Evolutionary conservation across 2,329 filamentous ascomycete genomes (phyloP), one percentile per base, ranked within the genome.

Genomic region (Penicillium paneum): DNA sequence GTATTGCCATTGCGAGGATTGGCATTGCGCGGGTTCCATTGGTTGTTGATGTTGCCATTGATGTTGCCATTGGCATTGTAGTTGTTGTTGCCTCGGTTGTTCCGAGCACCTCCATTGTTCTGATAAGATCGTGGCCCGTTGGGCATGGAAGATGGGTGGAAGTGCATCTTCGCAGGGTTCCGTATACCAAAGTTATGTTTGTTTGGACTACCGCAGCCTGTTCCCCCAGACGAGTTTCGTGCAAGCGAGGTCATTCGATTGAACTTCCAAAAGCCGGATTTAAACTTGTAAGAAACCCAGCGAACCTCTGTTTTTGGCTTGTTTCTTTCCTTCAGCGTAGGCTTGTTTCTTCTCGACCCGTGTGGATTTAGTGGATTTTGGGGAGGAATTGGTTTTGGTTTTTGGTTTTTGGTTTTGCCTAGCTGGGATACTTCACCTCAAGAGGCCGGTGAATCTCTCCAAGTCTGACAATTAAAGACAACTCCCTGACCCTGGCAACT

Each of bases 391-490:
- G 34, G 24, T n/a, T 10, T 55, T 49, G 32, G 13, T 32, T 19
- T 12, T 36, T 46, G 24, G 12, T 13, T 32, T 44, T 45, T 34
- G 7, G 19, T 21, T 21, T 17, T 21, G 39, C 31, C 24, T 29
- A 26, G 43, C 36, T 40, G 43, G 43, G 50, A 53, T 52, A 42
- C 47, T 47, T 39, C 50, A 49, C 48, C 57, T 58, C 61, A 43
- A 53, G 56, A 58, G 54, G 43, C 44, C 41, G 36, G 29, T 49
- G 54, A 47, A 41, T 34, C 49, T 52, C 53, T 52, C 43, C 45
- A 63, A 63, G 60, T 58, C 59, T 58, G 51, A 56, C 55, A 34
- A 41, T 56, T 54, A 50, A 49, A 60, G 54, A 28, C 44, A 53
- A 52, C 46, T 42, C 56, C 49, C 51, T 52, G 40, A 49, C 39